Base-by-base conservation (phyloP, 2,329 filamentous ascomycete species). In the Neopestalotiopsis sp. region DNA sequence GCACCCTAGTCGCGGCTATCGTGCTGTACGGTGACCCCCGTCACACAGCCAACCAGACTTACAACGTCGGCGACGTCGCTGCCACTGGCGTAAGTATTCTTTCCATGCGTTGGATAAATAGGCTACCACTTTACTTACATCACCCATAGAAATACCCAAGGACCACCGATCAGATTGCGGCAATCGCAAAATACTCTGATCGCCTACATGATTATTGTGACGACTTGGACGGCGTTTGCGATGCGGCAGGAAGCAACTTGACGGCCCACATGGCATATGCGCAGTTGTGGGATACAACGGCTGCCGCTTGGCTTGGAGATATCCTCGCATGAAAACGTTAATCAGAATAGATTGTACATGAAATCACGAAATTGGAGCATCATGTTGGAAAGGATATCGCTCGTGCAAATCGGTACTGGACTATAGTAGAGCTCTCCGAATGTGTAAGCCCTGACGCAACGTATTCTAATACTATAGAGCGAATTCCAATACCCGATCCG, bases 101-200 rank as follows among this genome's bases (percentile, higher is more conserved):
- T 9, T 7, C 9, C 2, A 3, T 7, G n/a, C n/a, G 1, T n/a
- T n/a, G 1, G 5, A n/a, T n/a, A 0, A 17, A 1, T 3, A 20
- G 7, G 3, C 2, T 24, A 24, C 24, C 24, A 20, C 5, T 9
- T 1, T 53, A n/a, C n/a, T 53, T 7, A 53, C 45, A 20, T 20
- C 9, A 6, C 24, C 3, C 14, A 53, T 17, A 53, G 45, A 53
- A 53, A 53, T 53, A 53, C 1, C 45, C 45, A n/a, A 17, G 45
- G 0, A 17, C 7, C 0, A 3, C 17, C 7, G 45, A 53, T 2
- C 45, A 53, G 3, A 53, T 53, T 9, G n/a, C 45, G 3, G 5
- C n/a, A 9, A 1, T 53, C 1, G 45, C 17, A 20, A 17, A 20
- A 6, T 53, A 53, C 3, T 17, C 45, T 5, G 45, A 9, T 5